Evolutionary conservation across 1,284 basidiomycete species (phyloP).

Genomic region (Neonothopanus nambi): DNA sequence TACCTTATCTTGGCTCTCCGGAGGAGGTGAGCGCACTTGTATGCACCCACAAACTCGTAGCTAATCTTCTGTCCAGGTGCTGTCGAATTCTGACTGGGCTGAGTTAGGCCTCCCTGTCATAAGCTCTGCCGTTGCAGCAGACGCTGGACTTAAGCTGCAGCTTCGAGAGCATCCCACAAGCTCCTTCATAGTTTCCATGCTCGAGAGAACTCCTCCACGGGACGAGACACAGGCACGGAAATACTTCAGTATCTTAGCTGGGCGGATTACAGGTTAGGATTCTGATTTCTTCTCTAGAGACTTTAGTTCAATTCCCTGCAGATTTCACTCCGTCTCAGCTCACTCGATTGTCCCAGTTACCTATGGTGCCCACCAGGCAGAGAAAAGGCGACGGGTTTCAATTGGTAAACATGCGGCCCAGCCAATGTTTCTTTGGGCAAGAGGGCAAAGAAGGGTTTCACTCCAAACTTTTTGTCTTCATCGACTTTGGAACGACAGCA

Average conservation of each 20-base stretch:
- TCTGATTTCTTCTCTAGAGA: background rate
- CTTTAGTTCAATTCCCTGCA: slow-evolving; percentile 22
- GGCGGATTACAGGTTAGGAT: slow-evolving; percentile 61
- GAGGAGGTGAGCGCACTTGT: slow-evolving; percentile 53
- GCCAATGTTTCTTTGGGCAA: slow-evolving; percentile 69
- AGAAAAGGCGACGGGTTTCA: slow-evolving; percentile 27
- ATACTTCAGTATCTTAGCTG: slow-evolving; percentile 81
- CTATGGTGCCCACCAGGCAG: slow-evolving; percentile 53
- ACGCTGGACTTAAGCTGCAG: slow-evolving; percentile 68
- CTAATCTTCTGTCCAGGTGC: slow-evolving; percentile 53
- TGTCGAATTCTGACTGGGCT: slow-evolving; percentile 69
- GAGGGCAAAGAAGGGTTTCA: slow-evolving; percentile 57
- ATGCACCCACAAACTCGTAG: background rate
- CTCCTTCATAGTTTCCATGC: slow-evolving; percentile 59
- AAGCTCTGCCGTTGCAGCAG: slow-evolving; percentile 56
- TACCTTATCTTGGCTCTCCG: slow-evolving; percentile 62
- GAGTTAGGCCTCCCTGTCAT: slow-evolving; percentile 77
- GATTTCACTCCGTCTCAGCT: slow-evolving; percentile 53
- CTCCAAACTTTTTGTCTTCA: slow-evolving; percentile 82
- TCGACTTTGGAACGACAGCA: slow-evolving; percentile 85
- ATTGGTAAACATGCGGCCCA: slow-evolving; percentile 56
- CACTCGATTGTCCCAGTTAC: slow-evolving; percentile 45
- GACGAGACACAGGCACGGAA: slow-evolving; percentile 55
- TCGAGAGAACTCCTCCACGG: slow-evolving; percentile 66
- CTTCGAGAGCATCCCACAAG: slow-evolving; percentile 77